Conservation (phyloP, 2,329 filamentous ascomycete genomes). For the Trichoderma citrinoviride region DNA sequence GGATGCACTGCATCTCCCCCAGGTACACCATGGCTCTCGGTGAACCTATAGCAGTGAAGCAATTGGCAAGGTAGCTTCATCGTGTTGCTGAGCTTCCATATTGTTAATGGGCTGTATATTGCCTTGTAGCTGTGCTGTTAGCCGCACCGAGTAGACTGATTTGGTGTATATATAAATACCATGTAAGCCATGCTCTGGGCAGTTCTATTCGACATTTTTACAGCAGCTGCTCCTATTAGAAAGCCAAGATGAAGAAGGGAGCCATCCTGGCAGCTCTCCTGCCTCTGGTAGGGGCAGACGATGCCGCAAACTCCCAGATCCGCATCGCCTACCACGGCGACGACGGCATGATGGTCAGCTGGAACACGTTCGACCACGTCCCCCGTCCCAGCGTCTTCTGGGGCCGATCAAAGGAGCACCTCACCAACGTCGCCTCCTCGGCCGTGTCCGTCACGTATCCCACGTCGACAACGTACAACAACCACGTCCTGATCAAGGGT, state of each 20-base stretch:
- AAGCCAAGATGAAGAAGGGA: conserved; percentile 11
- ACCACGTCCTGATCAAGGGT: conserved; percentile 13
- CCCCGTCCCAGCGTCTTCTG: conserved; percentile 5
- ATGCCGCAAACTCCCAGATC: conserved; percentile 11
- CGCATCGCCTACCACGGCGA: conserved; percentile 7
- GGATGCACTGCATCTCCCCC: background rate
- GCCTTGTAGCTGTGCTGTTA: background rate
- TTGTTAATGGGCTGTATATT: background rate
- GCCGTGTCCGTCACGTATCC: conserved; percentile 15
- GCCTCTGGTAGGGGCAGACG: conserved; percentile 3
- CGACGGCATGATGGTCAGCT: conserved; percentile 17
- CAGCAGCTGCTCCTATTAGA: background rate
- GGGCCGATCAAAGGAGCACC: conserved; percentile 4
- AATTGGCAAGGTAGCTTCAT: background rate
- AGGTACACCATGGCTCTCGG: background rate
- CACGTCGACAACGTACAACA: conserved; percentile 16
- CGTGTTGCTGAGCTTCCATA: background rate
- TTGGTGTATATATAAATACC: background rate
- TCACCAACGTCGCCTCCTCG: conserved; percentile 6
- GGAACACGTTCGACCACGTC: conserved; percentile 15
- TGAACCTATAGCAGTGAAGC: background rate
- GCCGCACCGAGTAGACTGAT: background rate
- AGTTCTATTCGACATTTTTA: background rate
- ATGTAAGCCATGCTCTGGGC: background rate
- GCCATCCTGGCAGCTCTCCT: background rate